Evolutionary conservation across 75 land plant species (phyloP).

Genomic region (Cupressus sempervirens): DNA sequence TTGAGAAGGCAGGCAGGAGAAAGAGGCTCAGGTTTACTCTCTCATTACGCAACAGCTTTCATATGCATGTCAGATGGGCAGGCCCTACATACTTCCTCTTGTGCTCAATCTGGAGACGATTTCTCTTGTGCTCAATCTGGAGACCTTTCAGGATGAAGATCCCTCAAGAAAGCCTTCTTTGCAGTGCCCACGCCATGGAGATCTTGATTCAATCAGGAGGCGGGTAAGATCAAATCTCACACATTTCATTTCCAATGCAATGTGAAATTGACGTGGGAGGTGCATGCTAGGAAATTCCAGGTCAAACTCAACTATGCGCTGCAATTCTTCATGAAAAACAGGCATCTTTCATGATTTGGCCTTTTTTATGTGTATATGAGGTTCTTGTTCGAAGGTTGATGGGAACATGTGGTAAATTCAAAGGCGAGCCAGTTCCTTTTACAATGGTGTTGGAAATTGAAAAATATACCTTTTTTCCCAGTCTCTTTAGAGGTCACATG

Average conservation of each 20-base stretch:
- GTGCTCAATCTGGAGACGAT: too few relatives aligned
- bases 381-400: too few relatives aligned
- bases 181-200: not conserved
- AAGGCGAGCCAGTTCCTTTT: too few relatives aligned
- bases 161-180: not conserved
- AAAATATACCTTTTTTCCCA: too few relatives aligned
- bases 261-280: not conserved
- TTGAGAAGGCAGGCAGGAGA: not conserved
- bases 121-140: not conserved
- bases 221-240: not conserved
- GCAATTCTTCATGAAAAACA: not conserved
- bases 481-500: too few relatives aligned
- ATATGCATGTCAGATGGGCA: not conserved
- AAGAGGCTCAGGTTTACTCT: not conserved
- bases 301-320: not conserved
- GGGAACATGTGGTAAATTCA: too few relatives aligned
- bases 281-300: not conserved
- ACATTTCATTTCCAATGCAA: not conserved
- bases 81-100: constrained; percentile 4
- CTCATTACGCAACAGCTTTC: not conserved
- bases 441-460: too few relatives aligned
- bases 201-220: not conserved
- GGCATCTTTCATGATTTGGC: not conserved
- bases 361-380: too few relatives aligned
- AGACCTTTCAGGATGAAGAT: not conserved